These are phyloP conservation scores for Fagopyrum homotropicum DNA, from an alignment of 148 eudicot genomes.

Conservation along the genomic window DNA sequence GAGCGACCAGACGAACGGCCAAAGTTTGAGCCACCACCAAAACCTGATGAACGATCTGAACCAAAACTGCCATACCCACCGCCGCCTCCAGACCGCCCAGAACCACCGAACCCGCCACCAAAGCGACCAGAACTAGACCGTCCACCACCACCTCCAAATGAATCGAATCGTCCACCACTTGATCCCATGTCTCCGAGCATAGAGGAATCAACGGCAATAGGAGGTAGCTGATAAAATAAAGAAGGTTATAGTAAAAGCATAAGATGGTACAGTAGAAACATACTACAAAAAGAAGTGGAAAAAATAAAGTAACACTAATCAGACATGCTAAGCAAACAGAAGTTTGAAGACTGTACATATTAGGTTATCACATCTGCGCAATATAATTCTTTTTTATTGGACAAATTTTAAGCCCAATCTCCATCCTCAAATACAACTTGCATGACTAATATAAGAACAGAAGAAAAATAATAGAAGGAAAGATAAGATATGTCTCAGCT, in stretches of 20 bases:
- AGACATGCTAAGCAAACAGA: background rate
- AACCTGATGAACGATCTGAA: background rate
- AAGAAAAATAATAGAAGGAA: background rate
- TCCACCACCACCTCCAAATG: slow-evolving; percentile 29
- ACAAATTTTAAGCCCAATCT: background rate
- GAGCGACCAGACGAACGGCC: slow-evolving; percentile 23
- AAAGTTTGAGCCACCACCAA: slow-evolving; percentile 5
- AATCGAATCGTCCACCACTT: slow-evolving; percentile 24
- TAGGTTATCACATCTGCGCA: background rate
- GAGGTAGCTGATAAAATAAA: slow-evolving; percentile 54
- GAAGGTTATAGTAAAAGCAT: background rate
- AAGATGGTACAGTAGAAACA: background rate
- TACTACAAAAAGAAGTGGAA: background rate
- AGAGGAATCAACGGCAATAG: slow-evolving; percentile 50
- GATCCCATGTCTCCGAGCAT: slow-evolving; percentile 38
- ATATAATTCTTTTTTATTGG: background rate
- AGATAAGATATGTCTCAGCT: background rate
- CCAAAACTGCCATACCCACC: slow-evolving; percentile 35
- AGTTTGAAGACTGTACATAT: background rate
- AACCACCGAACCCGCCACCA: slow-evolving; percentile 36
- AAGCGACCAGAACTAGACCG: slow-evolving; percentile 34
- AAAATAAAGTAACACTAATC: background rate
- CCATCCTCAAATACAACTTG: background rate
- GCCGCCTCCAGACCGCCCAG: slow-evolving; percentile 23
- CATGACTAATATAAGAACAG: background rate